Evolutionary conservation across 176 grass and related monocot genomes (phyloP).

Genomic region (Oryza glaberrima): DNA sequence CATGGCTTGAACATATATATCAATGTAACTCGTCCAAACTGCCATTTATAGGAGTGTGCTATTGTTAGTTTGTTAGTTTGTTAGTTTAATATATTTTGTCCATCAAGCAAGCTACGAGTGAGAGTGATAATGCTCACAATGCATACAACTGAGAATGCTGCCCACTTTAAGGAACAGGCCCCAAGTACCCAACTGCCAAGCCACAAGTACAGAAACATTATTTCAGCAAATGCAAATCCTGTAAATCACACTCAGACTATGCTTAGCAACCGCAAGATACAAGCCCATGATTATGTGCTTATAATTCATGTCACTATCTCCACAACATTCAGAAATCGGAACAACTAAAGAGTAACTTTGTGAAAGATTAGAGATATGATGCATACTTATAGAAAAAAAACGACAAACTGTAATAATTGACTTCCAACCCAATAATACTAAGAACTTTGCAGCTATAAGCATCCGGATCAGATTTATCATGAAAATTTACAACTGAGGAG

Average conservation of each 20-base stretch:
- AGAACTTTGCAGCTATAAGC: background rate
- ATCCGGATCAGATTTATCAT: background rate
- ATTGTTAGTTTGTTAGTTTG: background rate
- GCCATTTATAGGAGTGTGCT: background rate
- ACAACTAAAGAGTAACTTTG: background rate
- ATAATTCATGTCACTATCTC: background rate
- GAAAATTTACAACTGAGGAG: conserved; percentile 8
- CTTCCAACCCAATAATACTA: background rate
- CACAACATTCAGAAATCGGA: background rate
- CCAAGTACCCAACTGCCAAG: background rate
- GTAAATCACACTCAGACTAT: background rate
- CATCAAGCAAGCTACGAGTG: conserved; percentile 17
- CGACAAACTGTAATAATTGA: background rate
- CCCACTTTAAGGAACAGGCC: background rate
- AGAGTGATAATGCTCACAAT: background rate
- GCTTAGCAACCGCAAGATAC: background rate
- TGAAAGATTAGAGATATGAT: background rate
- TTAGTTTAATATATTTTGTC: background rate
- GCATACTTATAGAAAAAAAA: background rate
- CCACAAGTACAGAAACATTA: background rate
- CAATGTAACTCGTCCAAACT: background rate
- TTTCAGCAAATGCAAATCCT: background rate
- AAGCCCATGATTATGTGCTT: background rate
- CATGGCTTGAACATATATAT: background rate
- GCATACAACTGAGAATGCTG: background rate